phyloP scores from a whole-genome alignment of 768 basidiomycete species.

The Trametes maxima region DNA sequence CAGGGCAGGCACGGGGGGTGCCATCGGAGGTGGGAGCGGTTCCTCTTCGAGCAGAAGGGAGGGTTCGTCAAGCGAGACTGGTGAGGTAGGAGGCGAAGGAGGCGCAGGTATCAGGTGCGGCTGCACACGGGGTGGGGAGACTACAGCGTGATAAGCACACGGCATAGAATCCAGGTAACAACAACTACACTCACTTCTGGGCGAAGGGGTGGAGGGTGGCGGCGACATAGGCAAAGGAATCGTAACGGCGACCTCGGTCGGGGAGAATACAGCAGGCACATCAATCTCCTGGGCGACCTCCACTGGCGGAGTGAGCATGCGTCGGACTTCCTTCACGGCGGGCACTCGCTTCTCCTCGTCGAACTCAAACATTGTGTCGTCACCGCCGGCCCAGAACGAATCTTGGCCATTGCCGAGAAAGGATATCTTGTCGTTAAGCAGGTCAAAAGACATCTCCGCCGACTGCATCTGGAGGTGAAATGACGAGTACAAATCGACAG shows the following conservation, averaged over 20 bases:
- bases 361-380: conserved; percentile 27
- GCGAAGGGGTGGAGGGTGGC: conserved; percentile 2
- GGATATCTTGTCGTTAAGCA: conserved; percentile 40
- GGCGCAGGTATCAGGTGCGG: neutral
- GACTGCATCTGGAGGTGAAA: conserved; percentile 39
- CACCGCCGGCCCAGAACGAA: conserved; percentile 29
- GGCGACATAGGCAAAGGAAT: conserved; percentile 19
- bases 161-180: neutral
- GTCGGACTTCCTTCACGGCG: conserved; percentile 15
- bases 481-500: conserved; percentile 39
- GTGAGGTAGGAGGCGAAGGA: conserved; percentile 15
- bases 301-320: conserved; percentile 5
- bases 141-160: neutral
- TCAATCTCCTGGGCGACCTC: neutral
- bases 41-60: conserved; percentile 15
- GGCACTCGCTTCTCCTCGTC: conserved; percentile 21
- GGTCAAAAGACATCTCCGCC: conserved; percentile 38
- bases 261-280: neutral
- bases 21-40: conserved; percentile 11
- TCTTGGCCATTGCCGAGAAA: conserved; percentile 35
- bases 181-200: conserved; percentile 1
- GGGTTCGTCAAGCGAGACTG: conserved; percentile 14
- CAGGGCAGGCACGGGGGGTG: conserved; percentile 30
- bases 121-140: neutral
- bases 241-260: conserved; percentile 4